Base-by-base conservation (phyloP, 306 rosid genomes). In the Vigna unguiculata region DNA sequence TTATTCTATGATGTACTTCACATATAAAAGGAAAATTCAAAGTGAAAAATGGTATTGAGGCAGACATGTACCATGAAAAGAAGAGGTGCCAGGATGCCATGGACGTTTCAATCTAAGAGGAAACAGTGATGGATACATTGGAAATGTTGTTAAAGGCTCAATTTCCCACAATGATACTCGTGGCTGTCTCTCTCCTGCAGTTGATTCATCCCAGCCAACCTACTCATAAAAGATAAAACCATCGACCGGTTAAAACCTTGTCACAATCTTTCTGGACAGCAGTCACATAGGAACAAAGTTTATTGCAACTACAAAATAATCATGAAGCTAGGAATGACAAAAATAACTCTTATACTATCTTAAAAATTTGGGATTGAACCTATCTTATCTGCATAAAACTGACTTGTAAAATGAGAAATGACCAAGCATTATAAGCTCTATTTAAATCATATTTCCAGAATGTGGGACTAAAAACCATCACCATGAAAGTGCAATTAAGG, bases 141-240 rank as follows among this genome's bases (percentile, higher is more conserved):
- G 97, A 78, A 92, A 92, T 36, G 93, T 92, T 59, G 97, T 92
- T 62, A 92, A 84, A 70, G 97, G 97, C 84, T 92, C 97, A 80
- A 92, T 92, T 85, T 92, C 97, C 97, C 97, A 92, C 72, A 92
- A 81, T 1, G 96, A 92, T 13, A 92, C 97, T 40, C 97, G 80
- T 34, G 97, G 97, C 81, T 84, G 96, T 79, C 97, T 87, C 71
- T 92, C 97, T 49, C 93, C 96, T 43, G 93, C 91, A 25, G 97
- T 88, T 64, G 97, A 90, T 82, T 92, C 97, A 76, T 92, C 97
- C 97, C 97, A 92, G 74, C 97, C 97, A 52, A 92, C 97, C 97
- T 87, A 72, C 36, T n/a, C 76, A 78, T 38, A 55, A 55, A 43
- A 74, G 59, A 76, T 19, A 34, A 10, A 80, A 49, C 55, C 58